Evolutionary conservation across 2,329 filamentous ascomycete genomes (phyloP), one percentile per base, ranked within the genome.

Genomic region (Coniochaeta pulveracea): DNA sequence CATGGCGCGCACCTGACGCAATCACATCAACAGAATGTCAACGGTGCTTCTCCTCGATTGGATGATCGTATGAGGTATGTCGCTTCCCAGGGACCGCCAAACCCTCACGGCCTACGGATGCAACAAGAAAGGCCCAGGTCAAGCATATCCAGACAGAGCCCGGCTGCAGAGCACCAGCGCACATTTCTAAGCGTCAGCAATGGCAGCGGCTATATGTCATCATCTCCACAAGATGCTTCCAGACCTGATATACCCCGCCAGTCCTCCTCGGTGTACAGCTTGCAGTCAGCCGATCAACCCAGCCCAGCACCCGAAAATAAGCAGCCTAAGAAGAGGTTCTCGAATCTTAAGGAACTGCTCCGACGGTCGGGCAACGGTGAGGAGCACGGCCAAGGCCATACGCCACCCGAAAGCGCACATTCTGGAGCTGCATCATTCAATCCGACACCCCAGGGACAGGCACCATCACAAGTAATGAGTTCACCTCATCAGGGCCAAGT

Each of bases 271-370:
- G 29, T 17, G 25, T 19, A 31, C 18, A 31, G n/a, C 3, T 7
- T 19, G 14, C 12, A 28, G 36, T 19, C 42, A 43, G n/a, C 38
- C 35, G 9, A 25, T 33, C n/a, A 34, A 36, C 23, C 25, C 30
- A 11, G 25, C 36, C 17, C 33, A 36, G 37, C 19, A 38, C 38
- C 5, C 37, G 34, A 19, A n/a, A 31, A 31, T 10, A 19, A 19
- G 17, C 18, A 19, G 10, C 48, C 48, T 1, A 69, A 64, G 49
- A 67, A 64, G 40, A 54, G 65, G 9, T 63, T 70, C 37, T 67
- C 66, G 1, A 57, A 51, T 12, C 35, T 57, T 17, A 48, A 49
- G 16, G 45, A 45, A 26, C 51, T 55, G 25, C 49, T 57, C 31
- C 43, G 43, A 9, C 46, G 51, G 5, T 41, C 42, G 9, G 34